Conservation (phyloP, 2,329 filamentous ascomycete genomes). For the Penicillium decumbens region DNA sequence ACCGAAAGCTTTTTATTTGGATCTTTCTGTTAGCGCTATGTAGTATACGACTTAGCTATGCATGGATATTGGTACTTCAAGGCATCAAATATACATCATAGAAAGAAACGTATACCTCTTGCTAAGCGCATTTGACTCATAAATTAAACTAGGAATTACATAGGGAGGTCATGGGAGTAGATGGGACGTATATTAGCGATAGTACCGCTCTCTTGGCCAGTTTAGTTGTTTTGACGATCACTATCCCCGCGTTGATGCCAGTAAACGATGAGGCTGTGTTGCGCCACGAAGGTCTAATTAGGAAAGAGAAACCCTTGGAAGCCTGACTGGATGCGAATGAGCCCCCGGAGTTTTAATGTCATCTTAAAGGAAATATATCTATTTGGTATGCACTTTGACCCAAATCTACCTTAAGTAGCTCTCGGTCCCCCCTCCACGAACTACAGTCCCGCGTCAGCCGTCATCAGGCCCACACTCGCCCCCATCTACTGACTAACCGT, state of each 20-base stretch:
- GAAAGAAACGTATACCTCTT: not conserved
- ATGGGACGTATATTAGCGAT: not conserved
- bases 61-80: not conserved
- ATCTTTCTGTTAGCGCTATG: too few species aligned
- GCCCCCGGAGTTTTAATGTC: too few species aligned
- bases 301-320: not conserved
- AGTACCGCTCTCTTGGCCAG: not conserved
- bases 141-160: not conserved
- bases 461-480: slow-evolving; percentile 24
- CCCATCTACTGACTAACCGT: slow-evolving; percentile 23
- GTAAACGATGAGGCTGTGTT: not conserved
- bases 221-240: not conserved
- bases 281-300: not conserved
- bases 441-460: slow-evolving; percentile 19
- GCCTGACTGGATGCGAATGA: not conserved
- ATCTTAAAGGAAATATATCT: not conserved
- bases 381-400: not conserved
- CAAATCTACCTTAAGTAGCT: not conserved
- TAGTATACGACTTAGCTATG: too few species aligned
- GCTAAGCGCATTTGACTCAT: not conserved
- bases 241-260: not conserved
- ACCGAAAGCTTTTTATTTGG: too few species aligned
- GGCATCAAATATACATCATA: not conserved
- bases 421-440: slow-evolving; percentile 7
- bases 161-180: not conserved